These are phyloP conservation scores for Sclerotinia sclerotiorum DNA, from an alignment of 2,329 filamentous ascomycete species.

Conservation along the genomic window DNA sequence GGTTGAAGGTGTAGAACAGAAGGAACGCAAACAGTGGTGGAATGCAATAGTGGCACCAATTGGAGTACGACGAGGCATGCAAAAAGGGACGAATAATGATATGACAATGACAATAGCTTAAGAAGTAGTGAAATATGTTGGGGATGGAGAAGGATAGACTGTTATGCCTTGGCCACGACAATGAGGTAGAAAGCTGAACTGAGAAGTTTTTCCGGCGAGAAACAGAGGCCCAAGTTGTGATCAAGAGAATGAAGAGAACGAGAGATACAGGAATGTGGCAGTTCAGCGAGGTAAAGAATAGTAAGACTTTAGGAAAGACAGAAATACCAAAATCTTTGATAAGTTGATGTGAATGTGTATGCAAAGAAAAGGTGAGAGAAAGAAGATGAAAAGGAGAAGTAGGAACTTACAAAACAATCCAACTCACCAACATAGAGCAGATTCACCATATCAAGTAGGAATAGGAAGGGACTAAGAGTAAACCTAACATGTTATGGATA, in stretches of 20 bases:
- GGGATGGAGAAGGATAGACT: not conserved
- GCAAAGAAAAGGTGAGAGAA: conserved; percentile 6
- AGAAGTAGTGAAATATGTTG: not conserved
- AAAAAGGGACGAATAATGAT: conserved; percentile 1
- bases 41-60: conserved; percentile 28
- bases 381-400: not conserved
- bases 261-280: not conserved
- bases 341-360: conserved; percentile 9
- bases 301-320: not conserved
- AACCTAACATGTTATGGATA: not conserved
- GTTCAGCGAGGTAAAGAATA: not conserved
- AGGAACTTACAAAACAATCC: not conserved
- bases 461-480: not conserved
- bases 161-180: not conserved
- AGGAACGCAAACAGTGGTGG: conserved; percentile 39
- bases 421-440: not conserved
- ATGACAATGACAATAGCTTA: not conserved
- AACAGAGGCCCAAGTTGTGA: not conserved
- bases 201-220: not conserved
- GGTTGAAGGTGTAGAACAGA: conserved; percentile 29
- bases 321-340: conserved; percentile 14
- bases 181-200: not conserved
- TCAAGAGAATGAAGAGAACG: not conserved
- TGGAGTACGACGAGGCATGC: conserved; percentile 22
- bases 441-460: conserved; percentile 2